Evolutionary conservation across 768 basidiomycete species (phyloP).

Genomic region (Pilatotrama ljubarskyi): DNA sequence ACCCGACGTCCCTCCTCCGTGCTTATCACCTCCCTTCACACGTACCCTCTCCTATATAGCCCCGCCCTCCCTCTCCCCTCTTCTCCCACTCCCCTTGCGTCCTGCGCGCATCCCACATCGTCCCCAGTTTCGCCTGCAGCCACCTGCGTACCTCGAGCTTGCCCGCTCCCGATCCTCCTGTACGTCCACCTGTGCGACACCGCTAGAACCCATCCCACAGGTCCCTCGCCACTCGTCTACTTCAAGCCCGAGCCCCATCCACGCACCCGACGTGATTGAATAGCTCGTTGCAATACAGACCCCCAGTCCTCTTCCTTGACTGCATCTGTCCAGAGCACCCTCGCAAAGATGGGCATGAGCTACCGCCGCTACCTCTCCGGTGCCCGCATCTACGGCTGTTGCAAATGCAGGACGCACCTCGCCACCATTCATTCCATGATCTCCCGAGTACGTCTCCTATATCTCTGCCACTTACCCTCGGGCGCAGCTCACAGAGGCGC

Average conservation of each 20-base stretch:
- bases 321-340: not conserved
- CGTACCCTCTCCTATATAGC: slow-evolving; percentile 19
- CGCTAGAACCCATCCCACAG: slow-evolving; percentile 2
- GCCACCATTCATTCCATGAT: slow-evolving; percentile 92
- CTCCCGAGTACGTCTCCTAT: slow-evolving; percentile 62
- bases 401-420: slow-evolving; percentile 84
- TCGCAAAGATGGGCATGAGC: slow-evolving; percentile 76
- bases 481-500: slow-evolving; percentile 3
- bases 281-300: not conserved
- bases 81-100: slow-evolving; percentile 12
- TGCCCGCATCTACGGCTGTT: slow-evolving; percentile 86
- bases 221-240: not conserved
- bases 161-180: slow-evolving; percentile 6
- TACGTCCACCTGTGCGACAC: slow-evolving; percentile 1
- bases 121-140: slow-evolving; percentile 8
- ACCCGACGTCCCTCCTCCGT: slow-evolving; percentile 14
- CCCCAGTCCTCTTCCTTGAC: not conserved
- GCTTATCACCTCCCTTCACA: slow-evolving; percentile 24
- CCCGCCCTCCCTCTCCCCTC: slow-evolving; percentile 13
- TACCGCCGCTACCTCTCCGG: slow-evolving; percentile 86
- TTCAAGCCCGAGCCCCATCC: not conserved
- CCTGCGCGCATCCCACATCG: not conserved
- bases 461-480: not conserved
- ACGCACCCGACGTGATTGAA: not conserved
- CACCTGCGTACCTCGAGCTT: not conserved